Evolutionary conservation across 768 basidiomycete genomes (phyloP), one percentile per base, ranked within the genome.

Genomic region (Leucosporidium yakuticum): DNA sequence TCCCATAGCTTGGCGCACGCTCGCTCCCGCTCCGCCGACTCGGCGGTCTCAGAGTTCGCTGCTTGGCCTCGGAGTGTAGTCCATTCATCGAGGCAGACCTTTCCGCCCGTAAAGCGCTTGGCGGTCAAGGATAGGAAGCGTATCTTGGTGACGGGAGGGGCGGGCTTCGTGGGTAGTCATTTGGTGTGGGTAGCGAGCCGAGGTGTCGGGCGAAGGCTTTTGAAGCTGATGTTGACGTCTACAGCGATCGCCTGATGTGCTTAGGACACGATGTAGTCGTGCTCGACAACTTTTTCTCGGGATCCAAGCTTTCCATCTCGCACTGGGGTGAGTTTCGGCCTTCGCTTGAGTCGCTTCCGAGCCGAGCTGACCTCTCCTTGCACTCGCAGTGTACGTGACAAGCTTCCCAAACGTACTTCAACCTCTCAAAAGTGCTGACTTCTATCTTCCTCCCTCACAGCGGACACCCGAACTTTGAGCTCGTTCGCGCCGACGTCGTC

Each of bases 131-230:
- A 81, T 69, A 86, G 91, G 75, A 96, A 95, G 80, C 88, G 95
- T 67, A 81, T 98, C 74, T 85, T 99, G 50, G 88, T 97, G 74
- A 98, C 95, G 27, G 95, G 95, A 67, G 95, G 96, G 51, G 96
- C 95, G 48, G 96, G 96, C n/a, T 99, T 99, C 79, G 95, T 99
- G 67, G 96, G 96, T 21, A 95, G 92, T 39, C 96, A 99, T 81
- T 86, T 99, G 58, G 81, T 99, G 39, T 44, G 39, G 17, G 39
- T 44, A 2, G 39, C 6, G 39, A 9, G 39, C 39, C 39, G 39
- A 44, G 39, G 14, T 3, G 6, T 44, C 39, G 8, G 39, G 3
- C n/a, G n/a, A n/a, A n/a, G 12, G 39, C 39, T 44, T 15, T 15
- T 3, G 39, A 44, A 15, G 39, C 39, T 44, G 39, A 44, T 44